Percentiles rank a stretch among this genome's conserved stretches.
Conservation (phyloP, 139 green algal genomes). For the Chlamydomonas sp. region DNA sequence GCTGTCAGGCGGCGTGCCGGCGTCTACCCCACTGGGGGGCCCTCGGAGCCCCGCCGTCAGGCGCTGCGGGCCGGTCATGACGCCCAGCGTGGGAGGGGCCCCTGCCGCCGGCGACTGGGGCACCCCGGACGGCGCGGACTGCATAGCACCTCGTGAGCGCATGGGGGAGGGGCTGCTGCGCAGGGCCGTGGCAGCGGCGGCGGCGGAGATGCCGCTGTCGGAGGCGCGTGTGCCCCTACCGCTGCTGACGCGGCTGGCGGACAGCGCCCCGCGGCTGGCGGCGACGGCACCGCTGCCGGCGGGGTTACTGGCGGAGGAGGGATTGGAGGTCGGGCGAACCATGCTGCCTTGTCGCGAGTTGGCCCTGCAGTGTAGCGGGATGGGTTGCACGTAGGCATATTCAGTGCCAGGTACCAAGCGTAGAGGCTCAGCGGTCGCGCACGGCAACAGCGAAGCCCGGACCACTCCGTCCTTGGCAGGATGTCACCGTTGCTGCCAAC, state of each 20-base stretch:
- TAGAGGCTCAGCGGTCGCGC: too few species aligned
- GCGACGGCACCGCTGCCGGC: neutral
- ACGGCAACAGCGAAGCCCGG: too few species aligned
- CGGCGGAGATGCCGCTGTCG: slow-evolving; percentile 16
- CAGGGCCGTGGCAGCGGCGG: neutral
- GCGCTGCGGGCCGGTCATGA: too few species aligned
- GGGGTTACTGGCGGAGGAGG: neutral
- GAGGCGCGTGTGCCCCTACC: slow-evolving; percentile 1
- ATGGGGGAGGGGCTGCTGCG: slow-evolving; percentile 18
- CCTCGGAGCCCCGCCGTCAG: neutral
- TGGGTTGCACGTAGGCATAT: neutral
- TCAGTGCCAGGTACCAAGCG: neutral
- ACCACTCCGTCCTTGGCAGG: too few species aligned
- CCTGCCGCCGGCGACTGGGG: too few species aligned
- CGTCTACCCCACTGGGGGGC: neutral
- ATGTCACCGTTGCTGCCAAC: too few species aligned
- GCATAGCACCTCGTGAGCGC: neutral
- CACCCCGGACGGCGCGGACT: too few species aligned
- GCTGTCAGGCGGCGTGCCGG: neutral
- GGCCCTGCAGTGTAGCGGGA: neutral
- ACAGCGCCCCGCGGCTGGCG: neutral
- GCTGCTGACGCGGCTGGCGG: slow-evolving; percentile 3
- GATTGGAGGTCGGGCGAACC: neutral
- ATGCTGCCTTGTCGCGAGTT: slow-evolving; percentile 11
- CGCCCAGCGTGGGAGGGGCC: too few species aligned